A percentile compares a stretch with the other conserved stretches of the same genome.
Evolutionary conservation across 495 filamentous ascomycete genomes (phyloP).

Genomic region (Oleoguttula mirabilis): DNA sequence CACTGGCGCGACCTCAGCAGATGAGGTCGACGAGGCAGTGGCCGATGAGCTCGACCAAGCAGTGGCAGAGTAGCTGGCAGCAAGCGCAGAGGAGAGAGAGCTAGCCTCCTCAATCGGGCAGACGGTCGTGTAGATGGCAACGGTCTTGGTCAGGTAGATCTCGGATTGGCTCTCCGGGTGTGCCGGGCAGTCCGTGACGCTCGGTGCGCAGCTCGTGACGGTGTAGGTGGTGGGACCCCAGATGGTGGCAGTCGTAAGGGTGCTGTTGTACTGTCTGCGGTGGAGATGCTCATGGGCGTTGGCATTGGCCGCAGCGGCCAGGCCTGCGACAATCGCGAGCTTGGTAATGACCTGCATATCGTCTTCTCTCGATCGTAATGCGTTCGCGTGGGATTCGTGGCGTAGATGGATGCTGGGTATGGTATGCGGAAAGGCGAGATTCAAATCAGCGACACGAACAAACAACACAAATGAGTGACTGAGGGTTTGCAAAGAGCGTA

Average conservation of each 20-base stretch:
- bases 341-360: constrained; percentile 19
- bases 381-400: neutral
- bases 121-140: constrained; percentile 7
- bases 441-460: constrained; percentile 6
- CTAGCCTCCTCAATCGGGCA: constrained; percentile 9
- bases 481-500: constrained; percentile 7
- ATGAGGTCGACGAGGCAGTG: constrained; percentile 42
- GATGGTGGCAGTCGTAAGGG: constrained; percentile 5
- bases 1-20: too few relatives aligned
- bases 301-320: constrained; percentile 9
- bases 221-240: constrained; percentile 13
- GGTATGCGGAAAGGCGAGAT: neutral
- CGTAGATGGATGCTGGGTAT: neutral
- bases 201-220: constrained; percentile 18
- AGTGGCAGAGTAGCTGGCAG: constrained; percentile 34
- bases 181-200: constrained; percentile 18
- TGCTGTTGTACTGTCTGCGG: constrained; percentile 1
- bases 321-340: constrained; percentile 10
- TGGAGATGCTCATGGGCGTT: constrained; percentile 1
- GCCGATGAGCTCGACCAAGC: neutral
- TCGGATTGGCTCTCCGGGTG: neutral
- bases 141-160: constrained; percentile 3
- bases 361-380: neutral
- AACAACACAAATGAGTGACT: constrained; percentile 11
- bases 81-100: neutral